A percentile compares a stretch with the other conserved stretches of the same genome.
These are phyloP conservation scores for Plasmodium coatneyi DNA, from an alignment of 169 alveolate genomes.

Conservation along the genomic window DNA sequence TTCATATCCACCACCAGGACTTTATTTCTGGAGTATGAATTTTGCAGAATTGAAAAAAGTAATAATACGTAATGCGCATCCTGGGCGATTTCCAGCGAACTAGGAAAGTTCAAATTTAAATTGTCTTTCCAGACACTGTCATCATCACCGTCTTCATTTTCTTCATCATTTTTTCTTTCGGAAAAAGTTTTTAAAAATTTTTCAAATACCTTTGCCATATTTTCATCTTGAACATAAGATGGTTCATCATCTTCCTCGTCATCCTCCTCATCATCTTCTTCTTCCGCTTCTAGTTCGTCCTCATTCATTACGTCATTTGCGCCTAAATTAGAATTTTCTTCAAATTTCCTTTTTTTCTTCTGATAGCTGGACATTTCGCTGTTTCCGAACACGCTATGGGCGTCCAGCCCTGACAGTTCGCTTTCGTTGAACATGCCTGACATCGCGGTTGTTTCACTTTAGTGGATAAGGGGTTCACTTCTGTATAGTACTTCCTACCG, in stretches of 20 bases:
- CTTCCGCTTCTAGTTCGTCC: conserved; percentile 27
- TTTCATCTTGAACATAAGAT: conserved; percentile 84
- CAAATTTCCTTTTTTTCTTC: conserved; percentile 26
- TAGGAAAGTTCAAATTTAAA: conserved; percentile 73
- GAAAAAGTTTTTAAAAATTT: conserved; percentile 79
- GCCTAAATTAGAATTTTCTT: conserved; percentile 32
- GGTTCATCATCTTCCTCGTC: conserved; percentile 81
- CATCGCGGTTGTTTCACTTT: not conserved
- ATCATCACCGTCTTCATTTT: conserved; percentile 70
- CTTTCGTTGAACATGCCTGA: conserved; percentile 55
- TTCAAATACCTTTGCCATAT: conserved; percentile 85
- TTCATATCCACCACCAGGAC: conserved; percentile 82
- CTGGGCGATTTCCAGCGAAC: conserved; percentile 76
- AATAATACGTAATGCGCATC: conserved; percentile 69
- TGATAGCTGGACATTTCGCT: conserved; percentile 23
- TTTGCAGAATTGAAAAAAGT: conserved; percentile 61
- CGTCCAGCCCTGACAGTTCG: conserved; percentile 62
- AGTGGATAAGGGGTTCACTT: not conserved
- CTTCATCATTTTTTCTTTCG: conserved; percentile 71
- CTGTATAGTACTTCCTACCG: not conserved
- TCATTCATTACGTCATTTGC: not conserved
- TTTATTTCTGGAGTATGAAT: conserved; percentile 78
- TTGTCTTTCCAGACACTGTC: conserved; percentile 71
- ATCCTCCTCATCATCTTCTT: conserved; percentile 50
- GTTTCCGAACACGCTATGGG: conserved; percentile 59